These are phyloP conservation scores for Magnusiomyces magnusii DNA, from an alignment of 1,139 yeast species.

Conservation along the genomic window DNA sequence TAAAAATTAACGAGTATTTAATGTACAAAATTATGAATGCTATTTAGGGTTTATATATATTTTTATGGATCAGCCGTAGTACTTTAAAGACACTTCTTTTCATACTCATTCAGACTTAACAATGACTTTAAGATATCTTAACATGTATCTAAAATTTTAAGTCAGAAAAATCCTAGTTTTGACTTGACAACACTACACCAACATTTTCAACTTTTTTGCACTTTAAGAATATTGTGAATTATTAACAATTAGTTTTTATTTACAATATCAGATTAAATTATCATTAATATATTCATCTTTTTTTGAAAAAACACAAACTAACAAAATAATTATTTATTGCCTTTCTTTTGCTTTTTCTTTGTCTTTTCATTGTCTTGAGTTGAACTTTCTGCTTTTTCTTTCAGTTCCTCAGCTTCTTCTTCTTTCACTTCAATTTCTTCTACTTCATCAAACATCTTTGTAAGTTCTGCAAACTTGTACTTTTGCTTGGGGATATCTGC, in stretches of 20 bases:
- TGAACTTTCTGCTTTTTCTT: neutral
- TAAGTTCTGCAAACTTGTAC: constrained; percentile 27
- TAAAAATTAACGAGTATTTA: constrained; percentile 43
- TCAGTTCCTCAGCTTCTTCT: constrained; percentile 1
- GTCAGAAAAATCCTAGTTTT: neutral
- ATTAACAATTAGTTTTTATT: neutral
- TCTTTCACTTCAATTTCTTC: constrained; percentile 14
- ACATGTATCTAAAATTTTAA: no score
- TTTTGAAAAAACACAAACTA: neutral
- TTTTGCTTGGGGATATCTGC: constrained; percentile 36
- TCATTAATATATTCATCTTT: no score
- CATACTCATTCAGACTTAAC: neutral
- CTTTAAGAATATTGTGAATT: neutral
- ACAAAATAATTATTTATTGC: neutral
- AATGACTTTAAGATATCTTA: constrained; percentile 59
- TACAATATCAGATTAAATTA: no score
- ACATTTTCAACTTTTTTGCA: no score
- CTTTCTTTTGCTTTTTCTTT: neutral
- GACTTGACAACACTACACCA: neutral
- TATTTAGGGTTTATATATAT: neutral
- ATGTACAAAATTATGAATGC: neutral
- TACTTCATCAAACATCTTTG: constrained; percentile 23
- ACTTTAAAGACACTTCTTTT: neutral
- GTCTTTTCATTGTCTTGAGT: neutral
- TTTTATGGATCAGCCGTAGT: neutral